Conservation (phyloP, 306 rosid genomes). For the Erythrophleum fordii region DNA sequence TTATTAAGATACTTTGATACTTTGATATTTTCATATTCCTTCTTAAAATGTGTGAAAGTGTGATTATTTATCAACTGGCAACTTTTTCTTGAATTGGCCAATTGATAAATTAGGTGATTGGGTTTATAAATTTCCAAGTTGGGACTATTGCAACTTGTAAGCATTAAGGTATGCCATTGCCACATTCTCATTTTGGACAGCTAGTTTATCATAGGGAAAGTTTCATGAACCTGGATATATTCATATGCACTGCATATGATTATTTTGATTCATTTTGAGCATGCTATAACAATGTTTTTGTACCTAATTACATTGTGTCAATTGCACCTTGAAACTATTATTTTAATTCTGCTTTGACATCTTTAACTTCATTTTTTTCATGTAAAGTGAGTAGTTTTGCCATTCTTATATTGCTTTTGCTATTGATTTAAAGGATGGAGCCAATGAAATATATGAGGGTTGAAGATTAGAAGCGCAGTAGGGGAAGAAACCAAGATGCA, state of each 20-base stretch:
- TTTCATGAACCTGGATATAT: neutral
- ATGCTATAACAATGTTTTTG: neutral
- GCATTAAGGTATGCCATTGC: slow-evolving; percentile 85
- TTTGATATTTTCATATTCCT: neutral
- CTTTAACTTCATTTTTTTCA: neutral
- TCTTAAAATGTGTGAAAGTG: slow-evolving; percentile 4
- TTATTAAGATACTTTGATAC: neutral
- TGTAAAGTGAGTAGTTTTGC: slow-evolving; percentile 23
- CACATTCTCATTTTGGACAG: neutral
- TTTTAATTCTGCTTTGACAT: slow-evolving; percentile 4
- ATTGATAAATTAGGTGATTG: too few species aligned
- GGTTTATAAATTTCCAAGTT: too few species aligned
- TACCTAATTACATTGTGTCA: neutral
- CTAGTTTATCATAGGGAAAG: neutral
- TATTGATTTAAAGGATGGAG: slow-evolving; percentile 75
- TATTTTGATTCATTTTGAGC: neutral
- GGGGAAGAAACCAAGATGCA: slow-evolving; percentile 98
- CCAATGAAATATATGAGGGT: slow-evolving; percentile 93
- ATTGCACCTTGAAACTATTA: slow-evolving; percentile 34
- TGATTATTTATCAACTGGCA: slow-evolving; percentile 4
- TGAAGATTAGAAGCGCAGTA: slow-evolving; percentile 93
- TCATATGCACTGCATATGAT: neutral
- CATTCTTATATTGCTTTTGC: slow-evolving; percentile 33
- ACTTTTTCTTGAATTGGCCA: neutral
- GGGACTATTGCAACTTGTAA: slow-evolving; percentile 95